phyloP scores from a whole-genome alignment of 192 early-diverging fungal species.

The Coemansia sp. region DNA sequence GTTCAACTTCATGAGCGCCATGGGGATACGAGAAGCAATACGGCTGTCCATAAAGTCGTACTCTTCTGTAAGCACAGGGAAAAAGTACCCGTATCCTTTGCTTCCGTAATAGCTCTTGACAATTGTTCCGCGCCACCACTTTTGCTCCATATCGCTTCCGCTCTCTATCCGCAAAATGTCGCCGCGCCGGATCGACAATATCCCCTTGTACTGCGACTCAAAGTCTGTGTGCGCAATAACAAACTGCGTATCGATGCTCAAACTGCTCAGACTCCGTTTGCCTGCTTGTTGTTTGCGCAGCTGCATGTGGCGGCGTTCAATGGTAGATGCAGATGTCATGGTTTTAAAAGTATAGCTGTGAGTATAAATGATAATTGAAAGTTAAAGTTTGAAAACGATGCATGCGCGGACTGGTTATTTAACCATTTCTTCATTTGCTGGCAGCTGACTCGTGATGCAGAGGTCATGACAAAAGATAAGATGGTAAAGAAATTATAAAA shows the following conservation, averaged over 20 bases:
- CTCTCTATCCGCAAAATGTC: slow-evolving; percentile 41
- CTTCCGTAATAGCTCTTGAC: slow-evolving; percentile 44
- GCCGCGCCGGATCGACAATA: slow-evolving; percentile 33
- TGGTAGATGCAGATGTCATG: not conserved
- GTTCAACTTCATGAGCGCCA: slow-evolving; percentile 19
- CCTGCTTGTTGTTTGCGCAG: slow-evolving; percentile 3
- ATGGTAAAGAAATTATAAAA: not conserved
- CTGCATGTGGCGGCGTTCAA: slow-evolving; percentile 1
- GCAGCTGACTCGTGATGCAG: not conserved
- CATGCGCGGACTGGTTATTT: not conserved
- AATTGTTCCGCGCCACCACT: slow-evolving; percentile 42
- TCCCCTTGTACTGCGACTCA: slow-evolving; percentile 33
- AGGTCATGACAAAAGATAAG: slow-evolving; percentile 1
- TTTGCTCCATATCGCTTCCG: slow-evolving; percentile 21
- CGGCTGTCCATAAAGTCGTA: slow-evolving; percentile 50
- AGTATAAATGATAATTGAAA: not conserved
- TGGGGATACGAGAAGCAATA: slow-evolving; percentile 39
- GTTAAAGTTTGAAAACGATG: not conserved
- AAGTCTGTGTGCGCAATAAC: slow-evolving; percentile 38
- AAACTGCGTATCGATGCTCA: slow-evolving; percentile 41
- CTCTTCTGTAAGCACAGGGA: slow-evolving; percentile 37
- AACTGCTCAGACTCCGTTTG: slow-evolving; percentile 14
- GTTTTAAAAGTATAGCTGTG: not conserved
- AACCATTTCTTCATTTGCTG: not conserved
- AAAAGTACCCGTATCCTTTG: slow-evolving; percentile 43